phyloP scores from a whole-genome alignment of 2,329 filamentous ascomycete species.

The Domatiomyces catenatus region DNA sequence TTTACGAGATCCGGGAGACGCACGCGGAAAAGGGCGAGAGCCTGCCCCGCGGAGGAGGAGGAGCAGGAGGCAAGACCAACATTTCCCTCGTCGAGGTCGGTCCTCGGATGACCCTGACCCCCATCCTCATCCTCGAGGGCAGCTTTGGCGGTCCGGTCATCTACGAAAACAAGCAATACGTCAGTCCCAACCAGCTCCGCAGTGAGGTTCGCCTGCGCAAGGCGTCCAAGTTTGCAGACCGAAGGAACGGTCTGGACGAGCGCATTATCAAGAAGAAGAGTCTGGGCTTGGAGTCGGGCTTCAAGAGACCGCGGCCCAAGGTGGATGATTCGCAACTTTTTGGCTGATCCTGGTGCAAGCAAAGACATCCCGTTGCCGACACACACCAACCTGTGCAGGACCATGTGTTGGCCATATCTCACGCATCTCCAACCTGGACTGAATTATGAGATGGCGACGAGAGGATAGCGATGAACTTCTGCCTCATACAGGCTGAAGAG shows the following conservation, averaged over 20 bases:
- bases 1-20: constrained; percentile 75
- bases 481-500: not conserved
- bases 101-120: constrained; percentile 79
- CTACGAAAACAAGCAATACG: constrained; percentile 95
- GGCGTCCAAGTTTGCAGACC: constrained; percentile 60
- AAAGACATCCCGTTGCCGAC: not conserved
- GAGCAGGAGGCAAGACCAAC: constrained; percentile 25
- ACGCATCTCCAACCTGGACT: not conserved
- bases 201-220: constrained; percentile 62
- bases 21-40: constrained; percentile 25
- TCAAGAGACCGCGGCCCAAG: constrained; percentile 47
- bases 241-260: constrained; percentile 60
- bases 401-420: not conserved
- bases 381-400: not conserved
- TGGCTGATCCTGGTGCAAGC: constrained; percentile 35
- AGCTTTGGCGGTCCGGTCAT: constrained; percentile 93
- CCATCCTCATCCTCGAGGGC: constrained; percentile 87
- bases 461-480: not conserved
- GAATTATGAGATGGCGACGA: not conserved
- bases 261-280: constrained; percentile 58
- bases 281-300: constrained; percentile 54
- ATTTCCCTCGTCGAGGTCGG: constrained; percentile 83
- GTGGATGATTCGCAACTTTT: constrained; percentile 64
- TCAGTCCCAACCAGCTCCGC: constrained; percentile 87
- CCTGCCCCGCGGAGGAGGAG: constrained; percentile 27